phyloP scores from a whole-genome alignment of 768 basidiomycete genomes.

The Rhizopogon vesiculosus region DNA sequence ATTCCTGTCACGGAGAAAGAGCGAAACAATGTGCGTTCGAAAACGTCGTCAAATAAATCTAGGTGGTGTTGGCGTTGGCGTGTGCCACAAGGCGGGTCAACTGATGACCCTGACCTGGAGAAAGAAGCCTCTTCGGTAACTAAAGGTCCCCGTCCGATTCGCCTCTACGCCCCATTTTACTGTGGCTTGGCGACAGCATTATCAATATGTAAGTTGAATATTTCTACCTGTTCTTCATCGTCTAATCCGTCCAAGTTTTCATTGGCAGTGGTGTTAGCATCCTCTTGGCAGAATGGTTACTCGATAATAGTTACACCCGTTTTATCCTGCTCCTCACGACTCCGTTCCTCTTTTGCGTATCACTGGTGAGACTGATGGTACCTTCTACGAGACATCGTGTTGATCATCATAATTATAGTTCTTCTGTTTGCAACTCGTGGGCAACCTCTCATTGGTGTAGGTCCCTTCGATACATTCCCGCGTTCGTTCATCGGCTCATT shows the following conservation, averaged over 20 bases:
- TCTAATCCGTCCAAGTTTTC: conserved; percentile 48
- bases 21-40: neutral
- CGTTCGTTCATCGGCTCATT: neutral
- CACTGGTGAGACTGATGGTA: conserved; percentile 44
- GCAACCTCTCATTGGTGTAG: conserved; percentile 58
- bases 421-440: conserved; percentile 67
- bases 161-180: conserved; percentile 72
- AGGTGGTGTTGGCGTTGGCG: conserved; percentile 42
- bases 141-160: conserved; percentile 38
- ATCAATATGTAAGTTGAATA: conserved; percentile 49
- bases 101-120: conserved; percentile 43
- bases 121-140: conserved; percentile 35
- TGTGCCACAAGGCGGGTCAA: conserved; percentile 12
- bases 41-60: conserved; percentile 3
- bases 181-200: conserved; percentile 61
- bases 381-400: neutral
- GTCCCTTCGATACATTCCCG: conserved; percentile 15
- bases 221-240: neutral
- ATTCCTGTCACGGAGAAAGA: conserved; percentile 18
- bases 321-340: conserved; percentile 60
- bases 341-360: conserved; percentile 74
- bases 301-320: conserved; percentile 57
- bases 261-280: conserved; percentile 55
- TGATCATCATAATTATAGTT: conserved; percentile 40
- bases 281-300: conserved; percentile 61